Base-by-base conservation (phyloP, 768 basidiomycete species). In the Pisolithus sp. region DNA sequence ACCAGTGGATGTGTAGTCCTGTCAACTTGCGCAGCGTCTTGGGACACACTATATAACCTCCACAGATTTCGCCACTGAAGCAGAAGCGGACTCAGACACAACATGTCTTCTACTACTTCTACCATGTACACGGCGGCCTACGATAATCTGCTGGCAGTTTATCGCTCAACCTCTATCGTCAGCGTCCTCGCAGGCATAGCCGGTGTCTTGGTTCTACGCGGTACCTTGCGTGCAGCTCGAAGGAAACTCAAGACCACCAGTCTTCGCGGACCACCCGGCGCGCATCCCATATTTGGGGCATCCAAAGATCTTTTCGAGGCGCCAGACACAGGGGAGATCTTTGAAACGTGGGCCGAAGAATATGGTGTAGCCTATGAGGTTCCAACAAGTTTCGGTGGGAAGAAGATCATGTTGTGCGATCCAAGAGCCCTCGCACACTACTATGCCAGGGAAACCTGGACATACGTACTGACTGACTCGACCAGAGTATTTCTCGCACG, bases 361-460 rank as follows among this genome's bases (percentile, higher is more conserved):
- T 78, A 78, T 48, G 80, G 80, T 5, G 54, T 71, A 3, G 75
- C 71, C 0, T 81, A 62, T 56, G 46, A 59, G 12, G 56, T 78
- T 9, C 74, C 76, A 0, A 60, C 59, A 6, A 57, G 60, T 2
- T 53, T 77, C 9, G 75, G 75, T 1, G 59, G 66, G 2, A 61
- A 53, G 4, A 55, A 60, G 6, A 55, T 78, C 20, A 56, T 76
- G 1, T 57, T 79, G 9, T 64, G 68, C 47, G 76, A 78, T 52
- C 72, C 73, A 3, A 77, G 72, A 59, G 78, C 80, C 0, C 64
- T 76, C 26, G 65, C 71, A 0, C 77, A 81, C 56, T 76, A 78
- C 49, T 78, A 73, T 57, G 65, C 76, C 0, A 70, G 63, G 51
- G 80, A 80, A 47, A 78, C 77, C 0, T 76, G 66, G 44, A 67